phyloP scores from a whole-genome alignment of 306 rosid genomes.

The Begonia loranthoides region DNA sequence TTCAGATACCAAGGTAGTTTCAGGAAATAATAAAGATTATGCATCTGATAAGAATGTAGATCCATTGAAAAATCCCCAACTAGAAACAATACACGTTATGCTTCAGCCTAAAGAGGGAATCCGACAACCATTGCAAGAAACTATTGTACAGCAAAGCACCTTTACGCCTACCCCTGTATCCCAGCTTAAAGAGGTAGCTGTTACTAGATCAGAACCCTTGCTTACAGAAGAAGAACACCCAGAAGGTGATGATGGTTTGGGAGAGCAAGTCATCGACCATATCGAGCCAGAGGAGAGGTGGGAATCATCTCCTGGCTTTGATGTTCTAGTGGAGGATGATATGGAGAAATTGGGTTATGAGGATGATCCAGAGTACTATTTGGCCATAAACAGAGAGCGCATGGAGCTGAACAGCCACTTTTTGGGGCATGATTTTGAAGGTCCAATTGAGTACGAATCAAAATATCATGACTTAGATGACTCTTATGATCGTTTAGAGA shows the following conservation, averaged over 20 bases:
- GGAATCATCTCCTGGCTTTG: constrained; percentile 98
- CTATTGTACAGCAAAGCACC: constrained; percentile 15
- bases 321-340: constrained; percentile 96
- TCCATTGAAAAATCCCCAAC: constrained; percentile 20
- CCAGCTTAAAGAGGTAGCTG: constrained; percentile 29
- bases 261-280: constrained; percentile 44
- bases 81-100: constrained; percentile 12
- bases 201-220: constrained; percentile 20
- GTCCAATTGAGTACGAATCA: constrained; percentile 28
- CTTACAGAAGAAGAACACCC: constrained; percentile 22
- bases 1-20: constrained; percentile 26
- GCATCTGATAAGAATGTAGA: constrained; percentile 11
- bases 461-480: constrained; percentile 22
- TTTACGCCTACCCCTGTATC: constrained; percentile 17
- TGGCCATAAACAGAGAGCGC: constrained; percentile 24
- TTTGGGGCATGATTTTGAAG: constrained; percentile 31
- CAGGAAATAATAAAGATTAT: constrained; percentile 21
- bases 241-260: constrained; percentile 51
- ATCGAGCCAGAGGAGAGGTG: constrained; percentile 64
- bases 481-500: constrained; percentile 23
- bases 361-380: constrained; percentile 33
- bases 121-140: constrained; percentile 16
- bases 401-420: constrained; percentile 25
- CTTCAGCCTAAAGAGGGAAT: constrained; percentile 24
- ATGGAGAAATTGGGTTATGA: constrained; percentile 64